A percentile compares a stretch with the other conserved stretches of the same genome.
Evolutionary conservation across 768 basidiomycete species (phyloP).

Genomic region (Leucosporidium yakuticum): DNA sequence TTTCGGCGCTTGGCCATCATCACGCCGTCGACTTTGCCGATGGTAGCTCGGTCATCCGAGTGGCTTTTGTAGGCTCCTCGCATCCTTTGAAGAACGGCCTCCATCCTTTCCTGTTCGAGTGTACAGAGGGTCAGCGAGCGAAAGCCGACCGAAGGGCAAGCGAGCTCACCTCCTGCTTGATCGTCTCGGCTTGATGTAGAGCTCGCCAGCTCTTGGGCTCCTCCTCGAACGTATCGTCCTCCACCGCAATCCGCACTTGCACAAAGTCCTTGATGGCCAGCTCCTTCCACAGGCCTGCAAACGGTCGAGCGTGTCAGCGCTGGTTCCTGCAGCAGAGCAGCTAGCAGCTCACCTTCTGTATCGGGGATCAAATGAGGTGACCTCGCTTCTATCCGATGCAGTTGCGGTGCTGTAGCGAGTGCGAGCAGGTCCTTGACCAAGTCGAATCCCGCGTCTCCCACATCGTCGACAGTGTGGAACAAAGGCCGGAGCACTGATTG

Average conservation of each 20-base stretch:
- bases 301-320: conserved; percentile 1
- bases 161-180: conserved; percentile 10
- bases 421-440: conserved; percentile 8
- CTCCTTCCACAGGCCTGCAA: conserved; percentile 17
- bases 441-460: conserved; percentile 16
- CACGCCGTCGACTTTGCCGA: conserved; percentile 9
- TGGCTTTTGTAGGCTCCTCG: conserved; percentile 2
- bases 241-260: conserved; percentile 20
- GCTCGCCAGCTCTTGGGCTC: conserved; percentile 14
- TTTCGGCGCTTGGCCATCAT: background rate
- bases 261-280: conserved; percentile 26
- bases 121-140: no score
- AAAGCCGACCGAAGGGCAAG: no score
- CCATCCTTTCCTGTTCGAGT: background rate
- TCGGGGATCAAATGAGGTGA: conserved; percentile 12
- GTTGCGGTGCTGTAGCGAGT: conserved; percentile 6
- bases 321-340: conserved; percentile 13
- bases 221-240: conserved; percentile 8
- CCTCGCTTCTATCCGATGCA: conserved; percentile 10
- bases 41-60: conserved; percentile 5
- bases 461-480: conserved; percentile 5
- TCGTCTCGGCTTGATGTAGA: conserved; percentile 12
- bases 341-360: conserved; percentile 10
- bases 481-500: background rate
- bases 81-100: conserved; percentile 1